A percentile compares a stretch with the other conserved stretches of the same genome.
Evolutionary conservation across 305 asterid species (phyloP).

Genomic region (Fraxinus velutina): DNA sequence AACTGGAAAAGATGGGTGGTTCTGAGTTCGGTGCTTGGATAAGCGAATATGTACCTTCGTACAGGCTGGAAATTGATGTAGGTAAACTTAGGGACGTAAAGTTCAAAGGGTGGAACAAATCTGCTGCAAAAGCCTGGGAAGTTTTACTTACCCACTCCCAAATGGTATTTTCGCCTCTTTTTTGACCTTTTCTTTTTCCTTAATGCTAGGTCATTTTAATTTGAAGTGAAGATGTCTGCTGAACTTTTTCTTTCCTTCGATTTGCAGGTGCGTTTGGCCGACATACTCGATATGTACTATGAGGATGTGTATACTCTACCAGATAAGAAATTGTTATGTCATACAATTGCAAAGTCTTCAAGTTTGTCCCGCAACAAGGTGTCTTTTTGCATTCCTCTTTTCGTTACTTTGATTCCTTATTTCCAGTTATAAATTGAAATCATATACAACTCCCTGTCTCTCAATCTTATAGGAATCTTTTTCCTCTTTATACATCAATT

Average conservation of each 20-base stretch:
- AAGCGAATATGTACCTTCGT: slow-evolving; percentile 61
- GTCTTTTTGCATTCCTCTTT: slow-evolving; percentile 10
- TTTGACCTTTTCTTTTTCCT: slow-evolving; percentile 4
- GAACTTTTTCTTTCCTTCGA: slow-evolving; percentile 8
- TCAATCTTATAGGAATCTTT: neutral
- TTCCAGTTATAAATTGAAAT: neutral
- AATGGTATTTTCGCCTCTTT: slow-evolving; percentile 48
- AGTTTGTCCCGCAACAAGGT: slow-evolving; percentile 49
- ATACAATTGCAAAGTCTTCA: slow-evolving; percentile 52
- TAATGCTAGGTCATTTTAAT: neutral
- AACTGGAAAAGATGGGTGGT: slow-evolving; percentile 73
- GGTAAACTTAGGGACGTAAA: slow-evolving; percentile 43
- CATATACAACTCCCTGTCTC: neutral
- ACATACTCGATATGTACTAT: slow-evolving; percentile 70
- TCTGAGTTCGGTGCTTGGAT: slow-evolving; percentile 75
- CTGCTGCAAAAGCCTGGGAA: slow-evolving; percentile 51
- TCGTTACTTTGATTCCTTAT: neutral
- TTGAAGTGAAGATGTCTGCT: slow-evolving; percentile 4
- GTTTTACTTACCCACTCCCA: slow-evolving; percentile 74
- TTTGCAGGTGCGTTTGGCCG: slow-evolving; percentile 64
- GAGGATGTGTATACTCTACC: slow-evolving; percentile 85
- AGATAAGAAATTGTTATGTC: slow-evolving; percentile 47
- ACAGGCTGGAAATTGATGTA: slow-evolving; percentile 60
- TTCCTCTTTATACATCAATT: neutral
- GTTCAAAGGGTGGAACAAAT: slow-evolving; percentile 60